Evolutionary conservation across 805 yeast genomes (phyloP).

Genomic region (Wickerhamiella spandovensis): DNA sequence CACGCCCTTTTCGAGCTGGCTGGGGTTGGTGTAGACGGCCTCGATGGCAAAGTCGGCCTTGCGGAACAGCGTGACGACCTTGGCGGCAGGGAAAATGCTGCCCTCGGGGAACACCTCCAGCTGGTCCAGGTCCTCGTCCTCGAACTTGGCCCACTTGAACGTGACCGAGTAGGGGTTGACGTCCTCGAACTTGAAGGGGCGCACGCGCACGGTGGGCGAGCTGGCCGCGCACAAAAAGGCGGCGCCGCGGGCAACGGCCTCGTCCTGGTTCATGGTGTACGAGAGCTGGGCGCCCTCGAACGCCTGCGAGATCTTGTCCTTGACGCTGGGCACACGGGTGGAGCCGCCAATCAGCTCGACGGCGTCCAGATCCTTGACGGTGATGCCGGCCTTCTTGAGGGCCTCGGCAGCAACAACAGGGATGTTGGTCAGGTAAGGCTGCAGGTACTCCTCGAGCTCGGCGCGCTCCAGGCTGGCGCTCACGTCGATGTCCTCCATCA

Average conservation of each 20-base stretch:
- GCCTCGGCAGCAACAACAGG: slow-evolving; percentile 70
- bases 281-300: slow-evolving; percentile 79
- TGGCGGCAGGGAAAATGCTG: slow-evolving; percentile 85
- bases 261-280: slow-evolving; percentile 95
- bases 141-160: slow-evolving; percentile 88
- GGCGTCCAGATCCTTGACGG: slow-evolving; percentile 65
- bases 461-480: slow-evolving; percentile 80
- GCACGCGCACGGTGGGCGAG: slow-evolving; percentile 96
- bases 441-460: slow-evolving; percentile 78
- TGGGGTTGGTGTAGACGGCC: slow-evolving; percentile 72
- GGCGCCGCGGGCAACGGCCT: slow-evolving; percentile 98
- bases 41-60: slow-evolving; percentile 73
- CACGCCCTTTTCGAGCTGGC: slow-evolving; percentile 59
- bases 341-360: slow-evolving; percentile 97
- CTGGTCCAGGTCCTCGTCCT: slow-evolving; percentile 76
- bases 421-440: slow-evolving; percentile 68
- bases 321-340: slow-evolving; percentile 91
- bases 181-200: slow-evolving; percentile 98
- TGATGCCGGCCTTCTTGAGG: slow-evolving; percentile 62
- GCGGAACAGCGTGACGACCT: slow-evolving; percentile 88
- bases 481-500: slow-evolving; percentile 95
- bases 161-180: slow-evolving; percentile 84
- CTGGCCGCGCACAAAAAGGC: slow-evolving; percentile 98
- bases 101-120: slow-evolving; percentile 96
- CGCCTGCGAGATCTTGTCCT: slow-evolving; percentile 63